Base-by-base conservation (phyloP, 805 yeast genomes). In the Starmerella powellii region DNA sequence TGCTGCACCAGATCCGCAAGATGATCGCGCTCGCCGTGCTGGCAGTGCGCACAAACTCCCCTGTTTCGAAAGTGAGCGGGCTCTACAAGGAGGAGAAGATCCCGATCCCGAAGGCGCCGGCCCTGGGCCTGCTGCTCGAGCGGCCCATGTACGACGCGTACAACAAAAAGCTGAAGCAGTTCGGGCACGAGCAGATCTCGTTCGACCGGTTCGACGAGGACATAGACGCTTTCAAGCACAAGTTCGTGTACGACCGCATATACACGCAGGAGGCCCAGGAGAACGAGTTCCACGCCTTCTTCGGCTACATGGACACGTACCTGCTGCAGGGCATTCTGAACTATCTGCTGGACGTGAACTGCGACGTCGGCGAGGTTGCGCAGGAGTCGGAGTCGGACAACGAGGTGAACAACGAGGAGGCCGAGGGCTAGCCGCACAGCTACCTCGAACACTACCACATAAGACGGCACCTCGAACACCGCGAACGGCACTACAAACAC, bases 21-120 rank as follows among this genome's bases (percentile, higher is more conserved):
- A 91, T 91, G 97, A 84, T 91, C 46, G 88, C 95, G 18, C 80
- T 88, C 93, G 94, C 94, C 1, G 74, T 87, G 0, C 67, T 88
- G 44, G 75, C 82, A 15, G 77, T 88, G 18, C 73, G 98, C 57
- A 78, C 91, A 16, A 91, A 94, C 10, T 76, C 87, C 56, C 94
- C 96, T 3, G 57, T 73, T 26, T 71, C 72, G 20, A 74, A 94
- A 54, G 82, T 91, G 48, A 58, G 65, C 8, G 83, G 84, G 54
- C 82, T 94, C 3, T 91, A 84, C 58, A 75, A 76, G 4, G 69
- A 74, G 2, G 72, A 72, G 31, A 82, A 78, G 56, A 72, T 91
- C 48, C 86, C 87, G 56, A 82, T 91, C 50, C 98, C 98, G 42
- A 91, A 91, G 62, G 98, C 97, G 0, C 98, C 98, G 3, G 94